phyloP scores from a whole-genome alignment of 2,329 filamentous ascomycete species.

The Lasiodiplodia sp. region DNA sequence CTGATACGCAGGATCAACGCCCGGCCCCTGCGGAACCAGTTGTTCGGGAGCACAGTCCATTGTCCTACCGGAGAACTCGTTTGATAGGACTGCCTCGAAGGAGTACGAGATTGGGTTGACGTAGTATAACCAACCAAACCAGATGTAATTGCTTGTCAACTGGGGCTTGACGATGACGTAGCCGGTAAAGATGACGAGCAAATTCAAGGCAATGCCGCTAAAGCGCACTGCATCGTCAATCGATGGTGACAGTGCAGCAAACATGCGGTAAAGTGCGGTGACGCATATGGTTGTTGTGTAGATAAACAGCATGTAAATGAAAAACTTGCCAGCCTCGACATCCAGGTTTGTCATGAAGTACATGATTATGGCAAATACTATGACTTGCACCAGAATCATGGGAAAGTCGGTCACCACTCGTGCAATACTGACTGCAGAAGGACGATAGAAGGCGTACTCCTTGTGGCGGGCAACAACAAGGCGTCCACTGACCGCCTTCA shows the following conservation, averaged over 20 bases:
- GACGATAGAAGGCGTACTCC: slow-evolving; percentile 74
- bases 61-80: slow-evolving; percentile 65
- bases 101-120: slow-evolving; percentile 63
- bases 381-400: slow-evolving; percentile 64
- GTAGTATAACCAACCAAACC: slow-evolving; percentile 63
- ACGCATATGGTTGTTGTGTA: slow-evolving; percentile 69
- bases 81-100: slow-evolving; percentile 72
- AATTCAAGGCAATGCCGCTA: slow-evolving; percentile 67
- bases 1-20: slow-evolving; percentile 62
- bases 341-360: slow-evolving; percentile 71
- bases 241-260: slow-evolving; percentile 68
- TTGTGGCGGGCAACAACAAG: slow-evolving; percentile 72
- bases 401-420: slow-evolving; percentile 70
- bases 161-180: slow-evolving; percentile 73
- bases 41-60: slow-evolving; percentile 67
- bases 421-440: slow-evolving; percentile 68
- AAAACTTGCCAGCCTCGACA: slow-evolving; percentile 68
- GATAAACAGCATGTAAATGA: slow-evolving; percentile 70
- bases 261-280: slow-evolving; percentile 70
- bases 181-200: slow-evolving; percentile 69
- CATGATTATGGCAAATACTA: slow-evolving; percentile 67
- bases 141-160: slow-evolving; percentile 65
- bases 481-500: slow-evolving; percentile 76
- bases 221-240: slow-evolving; percentile 73
- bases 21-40: slow-evolving; percentile 67